Evolutionary conservation across 2,329 filamentous ascomycete genomes (phyloP).

Genomic region (Pezicula rhizophila): DNA sequence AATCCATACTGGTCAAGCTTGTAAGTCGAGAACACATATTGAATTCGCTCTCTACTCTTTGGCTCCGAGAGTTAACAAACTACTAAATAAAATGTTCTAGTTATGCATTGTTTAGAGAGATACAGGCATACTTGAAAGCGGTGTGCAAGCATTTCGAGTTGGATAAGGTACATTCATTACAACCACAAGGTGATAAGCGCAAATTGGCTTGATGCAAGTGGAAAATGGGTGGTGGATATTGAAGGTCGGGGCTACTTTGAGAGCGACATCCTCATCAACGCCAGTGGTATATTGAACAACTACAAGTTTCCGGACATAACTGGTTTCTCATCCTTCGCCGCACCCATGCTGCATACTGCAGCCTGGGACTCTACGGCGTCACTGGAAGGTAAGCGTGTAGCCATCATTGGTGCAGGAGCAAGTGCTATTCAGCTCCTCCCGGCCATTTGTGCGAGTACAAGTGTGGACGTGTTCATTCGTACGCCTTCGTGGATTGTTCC

Average conservation of each 20-base stretch:
- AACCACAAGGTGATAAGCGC: slow-evolving; percentile 44
- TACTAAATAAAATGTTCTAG: too few relatives aligned
- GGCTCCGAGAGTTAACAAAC: too few relatives aligned
- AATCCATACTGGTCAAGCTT: slow-evolving; percentile 45
- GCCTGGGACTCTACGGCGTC: slow-evolving; percentile 26
- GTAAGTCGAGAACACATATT: too few relatives aligned
- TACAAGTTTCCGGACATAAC: slow-evolving; percentile 40
- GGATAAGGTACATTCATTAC: slow-evolving; percentile 49
- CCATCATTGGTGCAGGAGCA: slow-evolving; percentile 28
- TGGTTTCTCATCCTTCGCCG: slow-evolving; percentile 39
- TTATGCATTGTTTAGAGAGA: slow-evolving; percentile 51
- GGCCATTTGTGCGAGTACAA: slow-evolving; percentile 27
- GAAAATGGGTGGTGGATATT: slow-evolving; percentile 43
- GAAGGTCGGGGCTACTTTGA: slow-evolving; percentile 18
- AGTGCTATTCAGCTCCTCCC: slow-evolving; percentile 34
- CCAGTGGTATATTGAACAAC: slow-evolving; percentile 30
- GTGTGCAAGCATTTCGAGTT: slow-evolving; percentile 44
- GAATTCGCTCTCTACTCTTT: background rate
- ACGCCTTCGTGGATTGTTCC: slow-evolving; percentile 39
- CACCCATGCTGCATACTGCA: slow-evolving; percentile 36
- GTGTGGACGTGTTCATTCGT: slow-evolving; percentile 42
- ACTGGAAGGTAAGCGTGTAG: slow-evolving; percentile 22
- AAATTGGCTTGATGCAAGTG: slow-evolving; percentile 44
- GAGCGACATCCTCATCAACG: slow-evolving; percentile 2
- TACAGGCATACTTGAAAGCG: slow-evolving; percentile 53